A percentile compares a stretch with the other conserved stretches of the same genome.
These are phyloP conservation scores for Astragalus membranaceus DNA, from an alignment of 306 rosid genomes.

Conservation along the genomic window DNA sequence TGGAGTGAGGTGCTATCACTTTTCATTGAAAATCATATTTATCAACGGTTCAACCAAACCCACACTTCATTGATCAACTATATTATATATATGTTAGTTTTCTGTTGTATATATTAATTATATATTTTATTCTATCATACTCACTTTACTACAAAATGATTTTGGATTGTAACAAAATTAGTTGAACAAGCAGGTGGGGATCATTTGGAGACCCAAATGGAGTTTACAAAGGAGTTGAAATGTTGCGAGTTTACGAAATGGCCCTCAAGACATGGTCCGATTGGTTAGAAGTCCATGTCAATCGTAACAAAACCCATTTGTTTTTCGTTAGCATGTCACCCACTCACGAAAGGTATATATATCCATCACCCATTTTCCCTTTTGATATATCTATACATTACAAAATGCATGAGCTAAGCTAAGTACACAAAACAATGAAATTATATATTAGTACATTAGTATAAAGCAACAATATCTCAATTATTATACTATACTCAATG, in stretches of 20 bases:
- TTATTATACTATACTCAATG: no score
- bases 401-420: no score
- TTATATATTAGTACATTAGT: no score
- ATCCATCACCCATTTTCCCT: neutral
- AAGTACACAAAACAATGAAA: no score
- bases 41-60: no score
- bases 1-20: no score
- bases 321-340: slow-evolving; percentile 95
- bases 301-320: slow-evolving; percentile 56
- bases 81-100: neutral
- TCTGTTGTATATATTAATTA: neutral
- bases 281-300: slow-evolving; percentile 85
- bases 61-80: no score
- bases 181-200: slow-evolving; percentile 57
- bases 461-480: no score
- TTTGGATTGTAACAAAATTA: slow-evolving; percentile 12
- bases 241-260: slow-evolving; percentile 73
- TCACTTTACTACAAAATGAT: slow-evolving; percentile 1
- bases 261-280: slow-evolving; percentile 85
- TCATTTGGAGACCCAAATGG: slow-evolving; percentile 54
- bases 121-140: neutral
- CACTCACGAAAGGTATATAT: slow-evolving; percentile 73
- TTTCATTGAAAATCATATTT: no score
- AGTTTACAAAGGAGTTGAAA: slow-evolving; percentile 49
- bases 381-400: neutral